Evolutionary conservation across 805 yeast genomes (phyloP).

Genomic region (Hanseniaspora valbyensis): DNA sequence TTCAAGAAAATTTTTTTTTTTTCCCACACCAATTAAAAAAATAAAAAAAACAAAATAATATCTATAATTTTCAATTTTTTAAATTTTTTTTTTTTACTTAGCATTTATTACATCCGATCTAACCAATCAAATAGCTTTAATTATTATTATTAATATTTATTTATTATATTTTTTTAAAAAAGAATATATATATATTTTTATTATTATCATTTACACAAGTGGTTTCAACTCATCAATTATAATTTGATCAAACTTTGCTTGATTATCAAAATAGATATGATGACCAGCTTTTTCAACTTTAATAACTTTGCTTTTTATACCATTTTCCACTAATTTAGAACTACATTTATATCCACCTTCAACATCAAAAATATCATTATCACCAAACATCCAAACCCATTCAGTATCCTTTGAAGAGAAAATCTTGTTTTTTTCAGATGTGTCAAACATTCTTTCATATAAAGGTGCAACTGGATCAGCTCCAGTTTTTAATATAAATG

Average conservation of each 20-base stretch:
- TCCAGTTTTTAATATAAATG: conserved; percentile 78
- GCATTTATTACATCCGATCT: neutral
- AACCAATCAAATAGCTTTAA: neutral
- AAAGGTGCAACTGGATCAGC: conserved; percentile 78
- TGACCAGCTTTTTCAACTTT: conserved; percentile 56
- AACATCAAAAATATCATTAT: conserved; percentile 56
- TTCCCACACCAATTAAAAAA: too few relatives aligned
- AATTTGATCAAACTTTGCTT: conserved; percentile 40
- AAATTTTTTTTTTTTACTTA: neutral
- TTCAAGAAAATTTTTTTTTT: too few relatives aligned
- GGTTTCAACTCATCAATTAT: conserved; percentile 44
- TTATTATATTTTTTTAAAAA: neutral
- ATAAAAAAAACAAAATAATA: too few relatives aligned
- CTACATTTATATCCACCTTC: conserved; percentile 32
- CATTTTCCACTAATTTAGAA: conserved; percentile 21
- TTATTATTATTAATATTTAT: too few relatives aligned
- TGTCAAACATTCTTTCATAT: conserved; percentile 24
- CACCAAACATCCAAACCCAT: conserved; percentile 78
- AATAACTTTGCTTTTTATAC: conserved; percentile 28
- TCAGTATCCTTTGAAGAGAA: conserved; percentile 43
- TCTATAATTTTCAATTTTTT: too few relatives aligned
- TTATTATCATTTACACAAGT: too few relatives aligned
- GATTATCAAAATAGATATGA: conserved; percentile 66
- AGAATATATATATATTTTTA: neutral
- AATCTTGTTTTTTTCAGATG: neutral